Evolutionary conservation across 2,329 filamentous ascomycete genomes (phyloP).

Genomic region (Cercospora sesami): DNA sequence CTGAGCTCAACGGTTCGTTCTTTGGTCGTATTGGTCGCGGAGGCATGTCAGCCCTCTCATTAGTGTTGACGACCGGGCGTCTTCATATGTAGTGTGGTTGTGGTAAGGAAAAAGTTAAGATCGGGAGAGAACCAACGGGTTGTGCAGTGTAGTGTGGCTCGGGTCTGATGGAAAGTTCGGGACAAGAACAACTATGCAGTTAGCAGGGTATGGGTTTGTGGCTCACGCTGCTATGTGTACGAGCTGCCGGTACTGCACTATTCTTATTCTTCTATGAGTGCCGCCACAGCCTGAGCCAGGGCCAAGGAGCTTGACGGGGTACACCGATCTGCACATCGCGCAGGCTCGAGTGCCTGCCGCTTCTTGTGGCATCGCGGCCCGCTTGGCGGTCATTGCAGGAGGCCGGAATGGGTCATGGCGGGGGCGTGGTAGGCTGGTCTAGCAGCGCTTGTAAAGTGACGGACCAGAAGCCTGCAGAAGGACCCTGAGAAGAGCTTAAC

Average conservation of each 20-base stretch:
- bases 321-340: constrained; percentile 20
- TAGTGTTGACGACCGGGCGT: constrained; percentile 5
- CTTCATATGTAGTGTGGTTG: constrained; percentile 3
- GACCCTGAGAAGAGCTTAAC: constrained; percentile 17
- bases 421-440: constrained; percentile 14
- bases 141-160: constrained; percentile 19
- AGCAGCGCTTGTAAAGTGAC: constrained; percentile 3
- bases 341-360: constrained; percentile 18
- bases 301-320: constrained; percentile 20
- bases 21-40: constrained; percentile 38
- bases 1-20: constrained; percentile 31
- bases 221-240: constrained; percentile 11
- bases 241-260: constrained; percentile 18
- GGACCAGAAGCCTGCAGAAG: constrained; percentile 13
- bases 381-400: constrained; percentile 16
- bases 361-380: constrained; percentile 9
- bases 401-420: constrained; percentile 12
- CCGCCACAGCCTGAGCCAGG: constrained; percentile 16
- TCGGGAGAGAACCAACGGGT: constrained; percentile 8
- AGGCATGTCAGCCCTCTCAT: constrained; percentile 31
- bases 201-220: constrained; percentile 13
- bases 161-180: constrained; percentile 24
- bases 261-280: constrained; percentile 19
- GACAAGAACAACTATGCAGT: constrained; percentile 11
- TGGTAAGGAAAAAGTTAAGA: constrained; percentile 12